Percentiles rank a stretch among this genome's conserved stretches.
Evolutionary conservation across 768 basidiomycete genomes (phyloP).

Genomic region (Psilocybe cubensis): DNA sequence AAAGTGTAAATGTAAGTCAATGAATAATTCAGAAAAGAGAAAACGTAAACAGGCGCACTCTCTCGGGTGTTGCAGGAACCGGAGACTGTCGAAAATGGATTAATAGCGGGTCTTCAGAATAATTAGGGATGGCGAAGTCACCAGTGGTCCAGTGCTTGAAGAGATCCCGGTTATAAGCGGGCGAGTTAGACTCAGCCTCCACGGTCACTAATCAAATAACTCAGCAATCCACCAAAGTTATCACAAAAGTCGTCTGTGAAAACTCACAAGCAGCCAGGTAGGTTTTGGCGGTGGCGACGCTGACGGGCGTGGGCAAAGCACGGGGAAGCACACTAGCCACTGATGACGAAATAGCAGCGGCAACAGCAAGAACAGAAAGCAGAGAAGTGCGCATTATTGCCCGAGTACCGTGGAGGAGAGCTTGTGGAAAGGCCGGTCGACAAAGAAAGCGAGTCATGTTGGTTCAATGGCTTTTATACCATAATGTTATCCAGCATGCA

Average conservation of each 20-base stretch:
- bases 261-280: constrained; percentile 36
- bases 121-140: constrained; percentile 25
- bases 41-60: constrained; percentile 33
- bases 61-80: constrained; percentile 57
- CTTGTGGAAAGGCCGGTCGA: neutral
- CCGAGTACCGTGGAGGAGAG: neutral
- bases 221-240: neutral
- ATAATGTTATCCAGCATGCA: neutral
- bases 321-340: constrained; percentile 15
- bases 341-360: neutral
- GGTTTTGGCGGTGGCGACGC: constrained; percentile 34
- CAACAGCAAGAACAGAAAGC: neutral
- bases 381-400: neutral
- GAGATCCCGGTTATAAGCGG: constrained; percentile 37
- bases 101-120: neutral
- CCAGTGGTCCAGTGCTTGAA: constrained; percentile 56
- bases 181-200: constrained; percentile 33
- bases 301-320: constrained; percentile 36
- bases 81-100: constrained; percentile 38
- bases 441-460: neutral
- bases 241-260: neutral
- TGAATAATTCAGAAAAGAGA: neutral
- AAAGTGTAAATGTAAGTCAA: neutral
- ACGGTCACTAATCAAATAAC: constrained; percentile 34
- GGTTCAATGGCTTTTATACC: neutral